These are phyloP conservation scores for Coemansia sp. DNA, from an alignment of 192 early-diverging fungal genomes.

Conservation along the genomic window DNA sequence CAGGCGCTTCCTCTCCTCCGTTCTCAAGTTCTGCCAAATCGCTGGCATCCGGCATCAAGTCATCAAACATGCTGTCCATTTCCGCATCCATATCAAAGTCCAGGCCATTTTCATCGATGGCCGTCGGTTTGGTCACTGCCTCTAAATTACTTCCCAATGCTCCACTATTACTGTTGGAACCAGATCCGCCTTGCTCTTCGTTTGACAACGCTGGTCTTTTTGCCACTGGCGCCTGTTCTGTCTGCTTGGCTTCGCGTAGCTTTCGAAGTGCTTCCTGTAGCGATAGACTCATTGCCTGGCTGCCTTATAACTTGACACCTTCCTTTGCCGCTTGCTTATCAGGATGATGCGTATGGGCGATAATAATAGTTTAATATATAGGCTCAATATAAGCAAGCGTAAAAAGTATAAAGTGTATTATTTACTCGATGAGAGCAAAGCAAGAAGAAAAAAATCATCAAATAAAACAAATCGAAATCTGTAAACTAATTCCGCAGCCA, in stretches of 20 bases:
- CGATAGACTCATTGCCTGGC: conserved; percentile 33
- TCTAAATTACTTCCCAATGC: not conserved
- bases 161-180: not conserved
- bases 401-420: too few relatives aligned
- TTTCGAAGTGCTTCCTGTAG: conserved; percentile 42
- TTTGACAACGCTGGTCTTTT: conserved; percentile 15
- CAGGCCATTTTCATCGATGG: conserved; percentile 9
- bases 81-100: conserved; percentile 29
- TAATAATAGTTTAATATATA: too few relatives aligned
- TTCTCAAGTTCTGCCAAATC: not conserved
- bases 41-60: conserved; percentile 10
- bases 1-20: not conserved
- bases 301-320: too few relatives aligned
- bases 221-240: conserved; percentile 16
- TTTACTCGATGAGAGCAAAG: too few relatives aligned
- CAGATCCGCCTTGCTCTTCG: not conserved
- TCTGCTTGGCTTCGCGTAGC: conserved; percentile 31
- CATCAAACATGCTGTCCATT: conserved; percentile 24
- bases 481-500: too few relatives aligned
- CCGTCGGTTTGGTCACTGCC: conserved; percentile 7
- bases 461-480: too few relatives aligned
- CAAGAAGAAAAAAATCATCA: too few relatives aligned
- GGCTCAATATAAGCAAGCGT: too few relatives aligned
- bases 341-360: too few relatives aligned
- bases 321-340: too few relatives aligned